Percentiles rank a stretch among this genome's conserved stretches.
Evolutionary conservation across 2,329 filamentous ascomycete genomes (phyloP).

Genomic region (Fusarium secorum): DNA sequence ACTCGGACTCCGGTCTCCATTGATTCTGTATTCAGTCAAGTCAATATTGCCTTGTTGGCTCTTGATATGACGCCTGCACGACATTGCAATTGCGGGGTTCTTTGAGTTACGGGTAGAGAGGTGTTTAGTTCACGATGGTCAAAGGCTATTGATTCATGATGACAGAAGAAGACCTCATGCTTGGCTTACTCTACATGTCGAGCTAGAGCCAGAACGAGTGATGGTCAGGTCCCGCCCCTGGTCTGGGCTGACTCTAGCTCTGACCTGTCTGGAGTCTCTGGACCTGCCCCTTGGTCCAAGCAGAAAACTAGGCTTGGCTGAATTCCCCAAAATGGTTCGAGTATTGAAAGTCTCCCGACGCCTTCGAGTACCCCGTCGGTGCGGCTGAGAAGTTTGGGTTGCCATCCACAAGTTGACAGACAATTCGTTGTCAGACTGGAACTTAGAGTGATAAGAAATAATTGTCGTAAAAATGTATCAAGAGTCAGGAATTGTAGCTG

Average conservation of each 20-base stretch:
- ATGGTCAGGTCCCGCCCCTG: conserved; percentile 10
- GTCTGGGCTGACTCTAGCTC: background rate
- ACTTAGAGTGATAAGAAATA: background rate
- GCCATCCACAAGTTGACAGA: background rate
- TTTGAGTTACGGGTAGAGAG: background rate
- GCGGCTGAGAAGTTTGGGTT: conserved; percentile 10
- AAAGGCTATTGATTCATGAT: conserved; percentile 22
- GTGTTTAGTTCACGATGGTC: background rate
- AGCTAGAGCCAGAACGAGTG: conserved; percentile 18
- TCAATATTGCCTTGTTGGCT: background rate
- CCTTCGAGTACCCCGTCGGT: conserved; percentile 9
- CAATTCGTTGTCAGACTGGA: background rate
- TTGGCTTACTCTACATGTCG: conserved; percentile 12
- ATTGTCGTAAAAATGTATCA: background rate
- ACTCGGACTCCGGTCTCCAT: conserved; percentile 19
- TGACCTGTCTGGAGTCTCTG: conserved; percentile 2
- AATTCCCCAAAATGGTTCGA: conserved; percentile 22
- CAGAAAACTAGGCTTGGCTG: conserved; percentile 26
- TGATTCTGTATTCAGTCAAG: background rate
- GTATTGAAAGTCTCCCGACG: conserved; percentile 25
- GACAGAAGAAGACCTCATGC: conserved; percentile 20
- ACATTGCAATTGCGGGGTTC: conserved; percentile 26
- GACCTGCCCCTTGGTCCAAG: conserved; percentile 36
- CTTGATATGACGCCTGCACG: conserved; percentile 14
- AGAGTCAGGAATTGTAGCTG: background rate